phyloP scores from a whole-genome alignment of 2,329 filamentous ascomycete species.

The Cordyceps cicadae region DNA sequence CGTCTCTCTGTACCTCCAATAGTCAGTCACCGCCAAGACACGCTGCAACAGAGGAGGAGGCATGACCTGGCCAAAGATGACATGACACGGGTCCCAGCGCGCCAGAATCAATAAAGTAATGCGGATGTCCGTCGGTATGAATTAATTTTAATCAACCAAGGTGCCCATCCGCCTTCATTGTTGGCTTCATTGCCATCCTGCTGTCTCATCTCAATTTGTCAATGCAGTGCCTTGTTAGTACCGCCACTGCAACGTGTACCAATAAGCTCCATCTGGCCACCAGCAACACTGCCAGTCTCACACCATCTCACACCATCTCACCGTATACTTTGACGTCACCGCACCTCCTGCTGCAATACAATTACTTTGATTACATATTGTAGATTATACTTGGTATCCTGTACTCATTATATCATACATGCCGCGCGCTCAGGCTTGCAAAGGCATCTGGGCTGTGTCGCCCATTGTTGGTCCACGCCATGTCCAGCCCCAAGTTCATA shows the following conservation, averaged over 20 bases:
- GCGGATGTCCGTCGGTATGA: neutral
- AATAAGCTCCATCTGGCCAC: neutral
- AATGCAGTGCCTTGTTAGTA: no score
- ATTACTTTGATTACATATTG: constrained; percentile 4
- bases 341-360: neutral
- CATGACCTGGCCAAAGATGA: neutral
- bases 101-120: neutral
- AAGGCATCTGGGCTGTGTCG: constrained; percentile 75
- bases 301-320: constrained; percentile 9
- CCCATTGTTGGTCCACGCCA: constrained; percentile 60
- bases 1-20: no score
- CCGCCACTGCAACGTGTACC: constrained; percentile 6
- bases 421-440: constrained; percentile 61
- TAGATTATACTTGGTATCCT: constrained; percentile 10
- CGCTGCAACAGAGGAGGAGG: neutral
- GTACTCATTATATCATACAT: constrained; percentile 30
- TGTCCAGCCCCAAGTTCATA: constrained; percentile 55
- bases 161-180: neutral
- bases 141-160: neutral
- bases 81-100: neutral
- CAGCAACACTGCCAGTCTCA: neutral
- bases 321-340: neutral
- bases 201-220: neutral
- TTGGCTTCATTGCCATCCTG: neutral
- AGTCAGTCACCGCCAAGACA: constrained; percentile 10